Evolutionary conservation across 2,329 filamentous ascomycete species (phyloP).

Genomic region (Fusarium oxysporum): DNA sequence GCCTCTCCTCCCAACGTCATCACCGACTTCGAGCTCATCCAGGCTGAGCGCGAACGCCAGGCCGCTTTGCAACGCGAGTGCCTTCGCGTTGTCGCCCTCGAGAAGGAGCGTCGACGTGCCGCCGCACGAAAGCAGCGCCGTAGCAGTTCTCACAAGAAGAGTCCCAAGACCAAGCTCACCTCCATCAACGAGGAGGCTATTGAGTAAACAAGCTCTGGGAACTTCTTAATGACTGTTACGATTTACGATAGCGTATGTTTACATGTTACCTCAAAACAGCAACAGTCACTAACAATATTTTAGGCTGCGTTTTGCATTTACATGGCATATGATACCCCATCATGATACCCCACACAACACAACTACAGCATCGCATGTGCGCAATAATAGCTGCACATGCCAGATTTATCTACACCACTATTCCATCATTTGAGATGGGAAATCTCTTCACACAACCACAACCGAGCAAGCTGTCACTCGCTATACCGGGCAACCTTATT

Average conservation of each 20-base stretch:
- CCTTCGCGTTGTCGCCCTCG: conserved; percentile 60
- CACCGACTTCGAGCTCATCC: conserved; percentile 61
- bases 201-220: conserved; percentile 53
- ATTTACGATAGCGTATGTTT: conserved; percentile 45
- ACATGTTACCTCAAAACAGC: neutral
- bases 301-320: conserved; percentile 43
- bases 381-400: conserved; percentile 37
- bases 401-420: conserved; percentile 33
- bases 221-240: conserved; percentile 46
- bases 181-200: conserved; percentile 58
- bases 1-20: conserved; percentile 53
- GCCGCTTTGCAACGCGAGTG: conserved; percentile 63
- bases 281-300: conserved; percentile 33
- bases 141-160: conserved; percentile 59
- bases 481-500: conserved; percentile 22
- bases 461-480: conserved; percentile 16
- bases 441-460: conserved; percentile 9
- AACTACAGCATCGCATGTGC: conserved; percentile 36
- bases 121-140: conserved; percentile 53
- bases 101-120: conserved; percentile 66
- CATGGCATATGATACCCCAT: conserved; percentile 36
- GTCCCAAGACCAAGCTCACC: conserved; percentile 60
- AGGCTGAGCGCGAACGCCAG: conserved; percentile 63
- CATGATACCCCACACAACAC: conserved; percentile 43
- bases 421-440: conserved; percentile 30